Percentiles rank a stretch among this genome's conserved stretches.
Conservation (phyloP, 495 filamentous ascomycete genomes). For the Halenospora varia region DNA sequence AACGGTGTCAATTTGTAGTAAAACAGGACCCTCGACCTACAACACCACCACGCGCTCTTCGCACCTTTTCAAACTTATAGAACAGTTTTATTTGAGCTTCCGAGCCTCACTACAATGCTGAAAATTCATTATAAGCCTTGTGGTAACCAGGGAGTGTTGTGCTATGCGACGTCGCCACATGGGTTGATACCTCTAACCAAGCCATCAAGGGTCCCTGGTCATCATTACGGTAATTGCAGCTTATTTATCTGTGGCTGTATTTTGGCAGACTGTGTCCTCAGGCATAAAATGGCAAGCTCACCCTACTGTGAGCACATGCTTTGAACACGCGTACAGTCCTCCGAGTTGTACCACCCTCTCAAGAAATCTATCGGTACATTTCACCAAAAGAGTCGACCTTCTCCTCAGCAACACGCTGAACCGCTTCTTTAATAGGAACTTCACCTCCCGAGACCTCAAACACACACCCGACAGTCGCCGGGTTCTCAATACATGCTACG, state of each 20-base stretch:
- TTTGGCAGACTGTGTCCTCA: not conserved
- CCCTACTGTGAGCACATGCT: not conserved
- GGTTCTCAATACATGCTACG: slow-evolving; percentile 28
- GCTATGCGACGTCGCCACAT: not conserved
- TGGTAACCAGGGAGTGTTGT: not conserved
- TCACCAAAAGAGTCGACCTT: slow-evolving; percentile 16
- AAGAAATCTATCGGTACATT: slow-evolving; percentile 9
- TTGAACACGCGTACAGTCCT: not conserved
- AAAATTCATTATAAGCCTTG: not conserved
- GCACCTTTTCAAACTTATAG: slow-evolving; percentile 24
- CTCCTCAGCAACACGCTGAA: slow-evolving; percentile 11
- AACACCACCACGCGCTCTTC: slow-evolving; percentile 26
- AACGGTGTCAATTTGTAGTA: slow-evolving; percentile 23
- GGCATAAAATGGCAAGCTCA: not conserved
- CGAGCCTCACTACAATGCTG: slow-evolving; percentile 10
- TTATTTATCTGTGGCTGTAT: slow-evolving; percentile 4
- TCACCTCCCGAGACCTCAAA: slow-evolving; percentile 32
- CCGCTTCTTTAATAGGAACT: slow-evolving; percentile 19
- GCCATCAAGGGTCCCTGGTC: slow-evolving; percentile 13
- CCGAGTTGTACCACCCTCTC: slow-evolving; percentile 14
- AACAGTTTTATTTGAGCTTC: slow-evolving; percentile 23
- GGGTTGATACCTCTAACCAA: slow-evolving; percentile 16
- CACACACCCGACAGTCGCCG: slow-evolving; percentile 27
- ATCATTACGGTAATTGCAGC: slow-evolving; percentile 10
- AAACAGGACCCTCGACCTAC: slow-evolving; percentile 18